Evolutionary conservation across 208 protist genomes (phyloP).

Genomic region (Trypanosoma congolense): DNA sequence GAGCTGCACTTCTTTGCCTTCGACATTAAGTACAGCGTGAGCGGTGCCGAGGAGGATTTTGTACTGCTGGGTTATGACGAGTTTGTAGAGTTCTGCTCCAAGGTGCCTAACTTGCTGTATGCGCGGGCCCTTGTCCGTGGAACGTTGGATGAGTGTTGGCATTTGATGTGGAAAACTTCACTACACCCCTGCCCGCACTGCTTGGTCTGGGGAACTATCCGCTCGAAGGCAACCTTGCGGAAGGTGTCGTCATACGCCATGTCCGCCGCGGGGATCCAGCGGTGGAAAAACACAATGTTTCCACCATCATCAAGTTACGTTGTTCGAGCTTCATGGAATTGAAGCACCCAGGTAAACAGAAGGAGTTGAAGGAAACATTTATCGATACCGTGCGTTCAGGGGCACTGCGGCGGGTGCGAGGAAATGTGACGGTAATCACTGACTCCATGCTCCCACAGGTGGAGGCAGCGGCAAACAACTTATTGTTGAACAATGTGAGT

Average conservation of each 20-base stretch:
- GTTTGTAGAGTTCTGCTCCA: conserved; percentile 63
- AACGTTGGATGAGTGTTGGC: conserved; percentile 77
- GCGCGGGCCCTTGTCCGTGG: conserved; percentile 72
- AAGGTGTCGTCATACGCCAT: conserved; percentile 86
- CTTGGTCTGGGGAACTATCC: conserved; percentile 85
- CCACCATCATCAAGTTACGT: conserved; percentile 84
- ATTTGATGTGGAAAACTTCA: conserved; percentile 87
- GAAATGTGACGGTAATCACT: conserved; percentile 57
- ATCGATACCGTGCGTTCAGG: conserved; percentile 76
- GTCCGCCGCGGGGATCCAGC: conserved; percentile 59
- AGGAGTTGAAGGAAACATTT: conserved; percentile 86
- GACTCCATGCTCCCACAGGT: conserved; percentile 79
- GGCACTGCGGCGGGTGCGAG: conserved; percentile 57
- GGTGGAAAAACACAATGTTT: conserved; percentile 63
- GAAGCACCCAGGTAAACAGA: conserved; percentile 87
- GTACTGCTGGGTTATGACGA: conserved; percentile 77
- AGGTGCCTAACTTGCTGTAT: conserved; percentile 72
- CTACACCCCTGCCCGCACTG: conserved; percentile 74
- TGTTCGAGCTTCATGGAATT: conserved; percentile 86
- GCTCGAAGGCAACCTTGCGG: conserved; percentile 83
- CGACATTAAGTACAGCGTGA: conserved; percentile 82
- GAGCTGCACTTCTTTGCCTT: conserved; percentile 87
- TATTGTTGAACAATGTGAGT: conserved; percentile 83
- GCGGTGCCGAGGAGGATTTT: conserved; percentile 68
- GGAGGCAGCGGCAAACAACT: conserved; percentile 72